Percentiles rank a stretch among this genome's conserved stretches.
phyloP scores from a whole-genome alignment of 441 rosid species.

The Aquilaria agallochum region DNA sequence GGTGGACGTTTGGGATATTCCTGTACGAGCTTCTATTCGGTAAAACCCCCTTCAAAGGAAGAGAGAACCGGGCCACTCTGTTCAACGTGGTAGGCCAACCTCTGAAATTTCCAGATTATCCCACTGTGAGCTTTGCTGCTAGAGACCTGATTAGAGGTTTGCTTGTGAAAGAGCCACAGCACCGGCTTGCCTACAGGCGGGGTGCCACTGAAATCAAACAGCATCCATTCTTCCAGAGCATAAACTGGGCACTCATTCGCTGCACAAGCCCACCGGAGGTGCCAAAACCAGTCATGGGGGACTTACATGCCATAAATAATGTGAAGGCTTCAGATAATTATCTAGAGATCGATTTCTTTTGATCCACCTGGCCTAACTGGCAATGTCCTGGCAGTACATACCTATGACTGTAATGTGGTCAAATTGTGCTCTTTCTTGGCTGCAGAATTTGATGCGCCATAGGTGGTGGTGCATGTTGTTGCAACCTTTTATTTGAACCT shows the following conservation, averaged over 20 bases:
- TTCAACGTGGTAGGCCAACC: slow-evolving; percentile 89
- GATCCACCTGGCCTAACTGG: slow-evolving; percentile 20
- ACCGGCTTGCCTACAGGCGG: slow-evolving; percentile 75
- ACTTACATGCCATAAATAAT: slow-evolving; percentile 26
- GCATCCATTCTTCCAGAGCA: slow-evolving; percentile 83
- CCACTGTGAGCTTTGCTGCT: slow-evolving; percentile 85
- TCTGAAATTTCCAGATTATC: slow-evolving; percentile 67
- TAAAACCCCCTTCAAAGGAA: slow-evolving; percentile 73
- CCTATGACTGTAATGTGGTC: slow-evolving; percentile 9
- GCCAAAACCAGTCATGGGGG: slow-evolving; percentile 47
- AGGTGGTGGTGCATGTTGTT: slow-evolving; percentile 14
- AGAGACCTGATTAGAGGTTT: slow-evolving; percentile 84
- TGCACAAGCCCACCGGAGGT: slow-evolving; percentile 85
- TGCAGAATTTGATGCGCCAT: not conserved
- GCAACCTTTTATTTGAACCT: slow-evolving; percentile 5
- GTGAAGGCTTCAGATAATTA: slow-evolving; percentile 86
- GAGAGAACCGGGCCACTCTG: slow-evolving; percentile 68
- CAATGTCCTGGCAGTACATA: not conserved
- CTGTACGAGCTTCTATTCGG: slow-evolving; percentile 80
- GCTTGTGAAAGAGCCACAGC: slow-evolving; percentile 85
- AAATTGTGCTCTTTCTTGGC: slow-evolving; percentile 10
- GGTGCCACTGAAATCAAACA: slow-evolving; percentile 94
- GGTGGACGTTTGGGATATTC: slow-evolving; percentile 91
- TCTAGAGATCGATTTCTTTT: slow-evolving; percentile 89
- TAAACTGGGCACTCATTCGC: slow-evolving; percentile 85